Conservation (phyloP, 768 basidiomycete genomes). For the Butyriboletus loyo region DNA sequence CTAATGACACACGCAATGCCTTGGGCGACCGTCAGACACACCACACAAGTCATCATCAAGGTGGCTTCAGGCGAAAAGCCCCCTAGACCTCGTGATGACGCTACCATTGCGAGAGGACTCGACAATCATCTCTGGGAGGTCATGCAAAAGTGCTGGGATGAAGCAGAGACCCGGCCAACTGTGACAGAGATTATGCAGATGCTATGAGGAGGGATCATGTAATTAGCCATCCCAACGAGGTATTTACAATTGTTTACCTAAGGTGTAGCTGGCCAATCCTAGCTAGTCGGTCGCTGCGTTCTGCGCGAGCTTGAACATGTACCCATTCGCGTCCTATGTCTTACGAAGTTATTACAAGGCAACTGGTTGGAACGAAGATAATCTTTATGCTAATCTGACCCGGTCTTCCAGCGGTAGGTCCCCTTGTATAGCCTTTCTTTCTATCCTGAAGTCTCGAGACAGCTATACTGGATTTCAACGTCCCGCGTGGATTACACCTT, state of each 20-base stretch:
- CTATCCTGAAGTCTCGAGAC: conserved; percentile 9
- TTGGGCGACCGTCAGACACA: conserved; percentile 47
- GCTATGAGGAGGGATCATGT: conserved; percentile 17
- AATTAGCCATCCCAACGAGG: conserved; percentile 4
- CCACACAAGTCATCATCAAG: conserved; percentile 49
- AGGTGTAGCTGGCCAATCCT: no score
- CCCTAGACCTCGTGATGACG: conserved; percentile 36
- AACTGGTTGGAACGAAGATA: conserved; percentile 98
- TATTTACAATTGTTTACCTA: no score
- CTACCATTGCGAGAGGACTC: conserved; percentile 40
- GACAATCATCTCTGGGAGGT: conserved; percentile 46
- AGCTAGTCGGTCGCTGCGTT: no score
- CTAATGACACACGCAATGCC: conserved; percentile 53
- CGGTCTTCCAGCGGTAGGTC: conserved; percentile 78
- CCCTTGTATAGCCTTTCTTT: conserved; percentile 6
- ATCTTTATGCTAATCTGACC: conserved; percentile 86
- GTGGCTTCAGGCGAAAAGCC: conserved; percentile 44
- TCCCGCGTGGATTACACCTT: conserved; percentile 77
- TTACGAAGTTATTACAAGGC: conserved; percentile 84
- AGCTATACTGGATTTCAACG: conserved; percentile 91
- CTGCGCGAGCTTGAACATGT: conserved; percentile 45
- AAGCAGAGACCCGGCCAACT: conserved; percentile 37
- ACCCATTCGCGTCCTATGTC: conserved; percentile 85
- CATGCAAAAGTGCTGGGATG: conserved; percentile 43
- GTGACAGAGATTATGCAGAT: conserved; percentile 35